Evolutionary conservation across 768 basidiomycete genomes (phyloP).

Genomic region (Suillus subluteus): DNA sequence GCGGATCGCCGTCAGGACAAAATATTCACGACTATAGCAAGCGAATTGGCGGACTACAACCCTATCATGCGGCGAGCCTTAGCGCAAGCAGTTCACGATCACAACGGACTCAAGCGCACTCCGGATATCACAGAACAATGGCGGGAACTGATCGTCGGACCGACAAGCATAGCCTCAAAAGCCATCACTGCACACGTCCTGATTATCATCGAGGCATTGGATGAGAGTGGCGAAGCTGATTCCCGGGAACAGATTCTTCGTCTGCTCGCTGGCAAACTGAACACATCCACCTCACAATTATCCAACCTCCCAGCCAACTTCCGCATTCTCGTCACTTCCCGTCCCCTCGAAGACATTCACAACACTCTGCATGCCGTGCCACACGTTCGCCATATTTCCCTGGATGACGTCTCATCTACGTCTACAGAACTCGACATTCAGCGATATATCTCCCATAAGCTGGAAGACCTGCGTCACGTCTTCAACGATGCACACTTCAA

Average conservation of each 20-base stretch:
- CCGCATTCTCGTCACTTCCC: constrained; percentile 22
- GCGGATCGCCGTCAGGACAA: background rate
- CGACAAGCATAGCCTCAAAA: background rate
- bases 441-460: constrained; percentile 7
- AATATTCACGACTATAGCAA: constrained; percentile 6
- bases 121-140: constrained; percentile 16
- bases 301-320: constrained; percentile 10
- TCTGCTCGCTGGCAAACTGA: constrained; percentile 1
- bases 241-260: constrained; percentile 21
- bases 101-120: constrained; percentile 1
- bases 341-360: constrained; percentile 12
- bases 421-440: constrained; percentile 13
- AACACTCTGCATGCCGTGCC: constrained; percentile 9
- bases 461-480: background rate
- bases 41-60: background rate
- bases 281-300: background rate
- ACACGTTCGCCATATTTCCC: background rate
- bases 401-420: constrained; percentile 4
- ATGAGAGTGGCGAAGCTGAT: constrained; percentile 17
- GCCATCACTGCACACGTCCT: constrained; percentile 22
- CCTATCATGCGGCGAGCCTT: background rate
- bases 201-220: constrained; percentile 31
- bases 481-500: constrained; percentile 1
- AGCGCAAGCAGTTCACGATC: background rate
- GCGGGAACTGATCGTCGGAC: constrained; percentile 20